Conservation (phyloP, 495 filamentous ascomycete species). For the Aspergillus haitiensis region DNA sequence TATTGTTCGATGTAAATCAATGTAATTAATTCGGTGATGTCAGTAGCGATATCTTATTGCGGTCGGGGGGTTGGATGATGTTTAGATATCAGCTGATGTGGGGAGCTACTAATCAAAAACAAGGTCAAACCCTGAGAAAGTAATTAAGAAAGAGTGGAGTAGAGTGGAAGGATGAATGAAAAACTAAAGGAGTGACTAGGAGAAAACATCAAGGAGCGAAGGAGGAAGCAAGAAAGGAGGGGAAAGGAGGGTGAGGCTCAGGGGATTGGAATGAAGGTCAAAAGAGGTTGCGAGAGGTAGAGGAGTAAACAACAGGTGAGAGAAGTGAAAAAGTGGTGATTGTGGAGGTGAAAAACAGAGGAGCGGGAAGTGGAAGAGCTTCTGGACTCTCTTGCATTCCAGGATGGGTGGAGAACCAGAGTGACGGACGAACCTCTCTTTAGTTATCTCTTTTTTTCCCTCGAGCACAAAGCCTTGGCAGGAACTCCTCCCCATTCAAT, state of each 20-base stretch:
- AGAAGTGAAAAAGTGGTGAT: not conserved
- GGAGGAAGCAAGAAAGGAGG: conserved; percentile 8
- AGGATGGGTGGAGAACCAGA: conserved; percentile 17
- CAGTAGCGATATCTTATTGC: not conserved
- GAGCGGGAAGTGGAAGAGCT: not conserved
- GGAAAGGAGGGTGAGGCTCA: conserved; percentile 5
- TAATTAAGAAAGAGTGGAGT: conserved; percentile 9
- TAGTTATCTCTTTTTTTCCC: not conserved
- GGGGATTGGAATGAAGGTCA: not conserved
- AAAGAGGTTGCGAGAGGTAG: not conserved
- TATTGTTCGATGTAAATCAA: not conserved
- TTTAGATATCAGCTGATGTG: not conserved
- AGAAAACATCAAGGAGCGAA: conserved; percentile 17
- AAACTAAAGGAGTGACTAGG: not conserved
- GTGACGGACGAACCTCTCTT: conserved; percentile 17
- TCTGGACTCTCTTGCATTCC: conserved; percentile 12
- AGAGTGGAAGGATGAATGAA: conserved; percentile 9
- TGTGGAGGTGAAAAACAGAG: not conserved
- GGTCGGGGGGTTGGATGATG: not conserved
- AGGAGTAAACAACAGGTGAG: not conserved
- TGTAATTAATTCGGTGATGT: not conserved
- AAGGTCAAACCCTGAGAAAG: not conserved
- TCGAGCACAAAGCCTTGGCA: not conserved
- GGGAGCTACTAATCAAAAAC: not conserved
- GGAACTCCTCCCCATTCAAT: not conserved